A percentile compares a stretch with the other conserved stretches of the same genome.
phyloP scores from a whole-genome alignment of 768 basidiomycete genomes.

The Dentipellis sp. region DNA sequence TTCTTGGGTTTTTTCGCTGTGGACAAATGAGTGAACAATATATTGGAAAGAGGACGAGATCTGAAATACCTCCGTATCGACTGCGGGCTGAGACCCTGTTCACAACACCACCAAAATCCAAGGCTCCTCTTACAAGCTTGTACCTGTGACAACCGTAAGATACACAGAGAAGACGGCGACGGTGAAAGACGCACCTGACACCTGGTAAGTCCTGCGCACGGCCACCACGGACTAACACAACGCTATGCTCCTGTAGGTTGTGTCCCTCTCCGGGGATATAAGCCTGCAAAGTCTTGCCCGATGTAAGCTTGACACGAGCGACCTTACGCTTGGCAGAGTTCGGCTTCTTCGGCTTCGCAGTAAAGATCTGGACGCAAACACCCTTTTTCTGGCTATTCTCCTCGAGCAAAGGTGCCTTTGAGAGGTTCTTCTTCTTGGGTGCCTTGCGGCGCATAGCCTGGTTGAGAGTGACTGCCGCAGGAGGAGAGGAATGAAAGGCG shows the following conservation, averaged over 20 bases:
- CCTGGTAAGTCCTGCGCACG: conserved; percentile 97
- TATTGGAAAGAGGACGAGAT: conserved; percentile 6
- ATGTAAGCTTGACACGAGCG: conserved; percentile 84
- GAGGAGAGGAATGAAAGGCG: conserved; percentile 54
- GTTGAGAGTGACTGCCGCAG: conserved; percentile 66
- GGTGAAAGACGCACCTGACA: conserved; percentile 58
- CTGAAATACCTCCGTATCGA: conserved; percentile 76
- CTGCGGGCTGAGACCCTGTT: conserved; percentile 75
- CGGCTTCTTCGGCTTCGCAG: conserved; percentile 90
- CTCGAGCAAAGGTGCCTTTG: conserved; percentile 76
- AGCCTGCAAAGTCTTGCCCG: conserved; percentile 82
- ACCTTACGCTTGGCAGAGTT: conserved; percentile 99
- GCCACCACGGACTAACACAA: conserved; percentile 91
- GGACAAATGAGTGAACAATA: conserved; percentile 18
- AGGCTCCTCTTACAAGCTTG: conserved; percentile 86
- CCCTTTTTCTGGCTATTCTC: conserved; percentile 83
- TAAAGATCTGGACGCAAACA: conserved; percentile 76
- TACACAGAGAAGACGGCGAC: not conserved
- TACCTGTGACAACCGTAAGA: conserved; percentile 45
- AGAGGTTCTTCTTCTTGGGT: conserved; percentile 33
- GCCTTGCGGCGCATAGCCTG: conserved; percentile 76
- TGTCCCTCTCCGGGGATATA: conserved; percentile 98
- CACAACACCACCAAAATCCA: conserved; percentile 88
- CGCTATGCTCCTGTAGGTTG: conserved; percentile 95
- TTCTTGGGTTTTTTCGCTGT: conserved; percentile 85